Evolutionary conservation across 2,329 filamentous ascomycete genomes (phyloP).

Genomic region (Alternaria ethzedia): DNA sequence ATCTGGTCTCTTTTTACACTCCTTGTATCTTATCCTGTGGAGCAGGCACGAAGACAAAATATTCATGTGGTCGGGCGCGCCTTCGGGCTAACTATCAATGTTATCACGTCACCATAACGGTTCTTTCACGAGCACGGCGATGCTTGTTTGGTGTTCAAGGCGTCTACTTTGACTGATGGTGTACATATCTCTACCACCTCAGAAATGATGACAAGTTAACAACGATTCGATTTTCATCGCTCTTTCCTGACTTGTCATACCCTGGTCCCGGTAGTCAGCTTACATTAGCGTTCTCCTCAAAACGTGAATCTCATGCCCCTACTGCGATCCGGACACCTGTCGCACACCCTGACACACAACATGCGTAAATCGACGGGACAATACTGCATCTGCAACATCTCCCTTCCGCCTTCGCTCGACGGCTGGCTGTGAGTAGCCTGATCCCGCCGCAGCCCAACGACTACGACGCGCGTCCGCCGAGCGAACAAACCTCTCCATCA

Average conservation of each 20-base stretch:
- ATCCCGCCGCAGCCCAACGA: not conserved
- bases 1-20: constrained; percentile 20
- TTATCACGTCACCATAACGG: constrained; percentile 18
- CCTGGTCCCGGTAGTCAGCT: not conserved
- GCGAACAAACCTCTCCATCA: not conserved
- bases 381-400: not conserved
- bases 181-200: not conserved
- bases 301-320: not conserved
- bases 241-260: not conserved
- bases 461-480: not conserved
- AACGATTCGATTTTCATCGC: not conserved
- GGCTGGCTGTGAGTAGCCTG: not conserved
- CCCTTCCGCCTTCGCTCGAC: not conserved
- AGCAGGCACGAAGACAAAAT: constrained; percentile 21
- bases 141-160: constrained; percentile 9
- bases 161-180: not conserved
- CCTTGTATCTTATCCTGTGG: constrained; percentile 23
- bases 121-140: constrained; percentile 5
- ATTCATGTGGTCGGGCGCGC: constrained; percentile 6
- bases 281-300: not conserved
- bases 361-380: not conserved
- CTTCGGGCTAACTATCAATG: constrained; percentile 21
- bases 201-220: not conserved
- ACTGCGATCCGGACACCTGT: not conserved
- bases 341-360: not conserved